Evolutionary conservation across 2,329 filamentous ascomycete species (phyloP).

Genomic region (Trichophyton verrucosum): DNA sequence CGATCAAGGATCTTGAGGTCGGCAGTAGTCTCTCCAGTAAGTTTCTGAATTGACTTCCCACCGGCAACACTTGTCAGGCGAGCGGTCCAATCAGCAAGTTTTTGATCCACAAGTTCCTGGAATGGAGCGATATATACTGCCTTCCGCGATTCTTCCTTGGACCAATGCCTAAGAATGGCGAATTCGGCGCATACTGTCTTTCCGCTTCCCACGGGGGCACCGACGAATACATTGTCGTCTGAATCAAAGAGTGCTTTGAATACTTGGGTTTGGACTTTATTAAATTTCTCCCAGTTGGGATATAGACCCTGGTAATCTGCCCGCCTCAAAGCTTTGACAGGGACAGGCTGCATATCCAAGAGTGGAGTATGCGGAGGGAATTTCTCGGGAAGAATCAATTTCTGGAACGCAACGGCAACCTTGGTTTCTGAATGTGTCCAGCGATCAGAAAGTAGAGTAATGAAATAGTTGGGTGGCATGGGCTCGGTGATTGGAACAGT

Average conservation of each 20-base stretch:
- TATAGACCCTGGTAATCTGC: conserved; percentile 74
- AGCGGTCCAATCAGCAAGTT: conserved; percentile 72
- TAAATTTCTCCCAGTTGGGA: conserved; percentile 75
- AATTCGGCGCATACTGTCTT: conserved; percentile 98
- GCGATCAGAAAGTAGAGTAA: conserved; percentile 82
- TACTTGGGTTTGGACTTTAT: conserved; percentile 92
- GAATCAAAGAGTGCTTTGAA: conserved; percentile 88
- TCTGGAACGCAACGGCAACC: conserved; percentile 85
- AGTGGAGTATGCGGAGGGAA: conserved; percentile 90
- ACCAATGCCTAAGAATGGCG: conserved; percentile 79
- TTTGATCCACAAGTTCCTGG: conserved; percentile 78
- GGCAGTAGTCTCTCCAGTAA: conserved; percentile 82
- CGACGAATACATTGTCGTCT: conserved; percentile 87
- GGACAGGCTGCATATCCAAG: conserved; percentile 80
- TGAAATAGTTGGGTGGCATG: conserved; percentile 98
- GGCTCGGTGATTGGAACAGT: conserved; percentile 94
- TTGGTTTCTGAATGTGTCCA: conserved; percentile 99
- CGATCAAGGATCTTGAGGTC: conserved; percentile 80
- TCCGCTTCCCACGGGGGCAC: conserved; percentile 84
- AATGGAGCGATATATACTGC: conserved; percentile 92
- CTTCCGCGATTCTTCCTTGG: conserved; percentile 55
- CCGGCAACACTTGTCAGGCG: conserved; percentile 60
- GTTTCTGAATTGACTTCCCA: conserved; percentile 81
- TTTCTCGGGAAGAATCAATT: conserved; percentile 84
- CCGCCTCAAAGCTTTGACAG: conserved; percentile 75